These are phyloP conservation scores for Volvox reticuliferus DNA, from an alignment of 139 green algal genomes.

Conservation along the genomic window DNA sequence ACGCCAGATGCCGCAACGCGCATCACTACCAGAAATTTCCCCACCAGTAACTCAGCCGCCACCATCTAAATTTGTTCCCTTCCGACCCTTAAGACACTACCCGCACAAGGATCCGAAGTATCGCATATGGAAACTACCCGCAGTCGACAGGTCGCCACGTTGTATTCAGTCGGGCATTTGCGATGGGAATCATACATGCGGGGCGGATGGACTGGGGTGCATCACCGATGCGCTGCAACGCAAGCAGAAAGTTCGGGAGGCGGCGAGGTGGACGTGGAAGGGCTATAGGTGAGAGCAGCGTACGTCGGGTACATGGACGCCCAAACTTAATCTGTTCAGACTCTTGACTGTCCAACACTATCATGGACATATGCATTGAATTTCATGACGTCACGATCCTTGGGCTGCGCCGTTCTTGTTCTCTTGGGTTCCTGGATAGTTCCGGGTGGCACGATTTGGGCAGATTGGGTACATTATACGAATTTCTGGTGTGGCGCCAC, in stretches of 20 bases:
- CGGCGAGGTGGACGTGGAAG: slow-evolving; percentile 73
- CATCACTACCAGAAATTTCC: neutral
- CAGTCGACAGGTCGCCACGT: slow-evolving; percentile 65
- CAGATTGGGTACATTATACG: too few relatives aligned
- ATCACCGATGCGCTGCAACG: slow-evolving; percentile 55
- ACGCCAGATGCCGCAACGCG: neutral
- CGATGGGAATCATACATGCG: slow-evolving; percentile 66
- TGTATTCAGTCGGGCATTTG: slow-evolving; percentile 77
- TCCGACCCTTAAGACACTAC: neutral
- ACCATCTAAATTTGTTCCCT: neutral
- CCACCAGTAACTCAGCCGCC: neutral
- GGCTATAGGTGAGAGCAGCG: slow-evolving; percentile 69
- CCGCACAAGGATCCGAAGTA: slow-evolving; percentile 48
- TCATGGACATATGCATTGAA: too few relatives aligned
- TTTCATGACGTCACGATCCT: too few relatives aligned
- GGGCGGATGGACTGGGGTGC: slow-evolving; percentile 67
- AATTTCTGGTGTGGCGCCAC: too few relatives aligned
- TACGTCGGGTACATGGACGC: too few relatives aligned
- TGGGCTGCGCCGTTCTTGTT: too few relatives aligned
- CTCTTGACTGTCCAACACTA: too few relatives aligned
- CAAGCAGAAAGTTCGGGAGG: slow-evolving; percentile 62
- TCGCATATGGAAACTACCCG: slow-evolving; percentile 50
- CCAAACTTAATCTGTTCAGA: too few relatives aligned
- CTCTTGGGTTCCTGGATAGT: too few relatives aligned
- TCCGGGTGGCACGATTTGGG: too few relatives aligned